Base-by-base conservation (phyloP, 441 rosid species). In the Adansonia grandidieri region DNA sequence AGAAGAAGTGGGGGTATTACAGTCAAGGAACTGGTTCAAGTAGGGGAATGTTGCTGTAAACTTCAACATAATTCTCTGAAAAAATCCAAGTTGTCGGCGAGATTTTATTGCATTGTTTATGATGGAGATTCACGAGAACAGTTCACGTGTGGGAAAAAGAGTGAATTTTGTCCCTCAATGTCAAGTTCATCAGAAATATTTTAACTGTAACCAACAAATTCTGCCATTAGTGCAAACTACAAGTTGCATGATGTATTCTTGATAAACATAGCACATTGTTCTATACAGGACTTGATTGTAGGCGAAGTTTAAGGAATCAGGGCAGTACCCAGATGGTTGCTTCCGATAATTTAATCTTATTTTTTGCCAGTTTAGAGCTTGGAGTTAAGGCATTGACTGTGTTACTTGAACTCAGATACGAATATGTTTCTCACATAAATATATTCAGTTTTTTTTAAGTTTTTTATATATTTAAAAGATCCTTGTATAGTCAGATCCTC, bases 71-170 rank as follows among this genome's bases (percentile, higher is more conserved):
- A 15, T 56, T 68, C 37, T 47, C 51, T 48, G 32, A 5, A 53
- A 74, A 77, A 64, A 77, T 82, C 85, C 69, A 62, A 62, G 44
- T 72, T 82, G 87, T 84, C 87, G 78, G 85, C 63, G 24, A 44
- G 74, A 66, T 69, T 56, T 81, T 51, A 19, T 28, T 24, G 47
- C 15, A 7, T 10, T 68, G 67, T 11, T 22, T 22, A 20, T 74
- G 69, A 71, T 65, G 74, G 64, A 73, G 37, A 28, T 28, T 28
- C 32, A 28, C 32, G 32, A 28, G 32, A 28, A 28, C 32, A 28
- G 32, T 28, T 28, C 32, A 28, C 32, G 32, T 28, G 32, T 28
- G 32, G 32, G 32, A 28, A 28, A 28, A 28, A 28, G 32, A 28
- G 32, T 28, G 32, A 28, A 28, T 28, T 28, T 28, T 28, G 32